A percentile compares a stretch with the other conserved stretches of the same genome.
These are phyloP conservation scores for Trichoderma harzianum DNA, from an alignment of 2,329 filamentous ascomycete species.

Conservation along the genomic window DNA sequence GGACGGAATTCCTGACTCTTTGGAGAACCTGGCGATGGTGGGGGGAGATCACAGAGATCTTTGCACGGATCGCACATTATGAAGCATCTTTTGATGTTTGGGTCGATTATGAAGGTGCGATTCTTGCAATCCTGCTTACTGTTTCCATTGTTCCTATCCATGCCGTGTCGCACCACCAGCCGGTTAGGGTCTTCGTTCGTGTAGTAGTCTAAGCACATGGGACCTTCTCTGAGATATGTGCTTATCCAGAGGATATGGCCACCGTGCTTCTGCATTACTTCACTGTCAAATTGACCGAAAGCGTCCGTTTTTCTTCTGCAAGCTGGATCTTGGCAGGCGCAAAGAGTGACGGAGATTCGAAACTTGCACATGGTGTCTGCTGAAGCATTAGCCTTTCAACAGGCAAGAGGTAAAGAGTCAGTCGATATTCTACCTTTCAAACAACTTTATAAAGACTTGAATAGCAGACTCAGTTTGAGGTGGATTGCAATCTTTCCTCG, in stretches of 20 bases:
- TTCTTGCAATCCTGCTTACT: slow-evolving; percentile 20
- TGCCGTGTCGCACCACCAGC: slow-evolving; percentile 16
- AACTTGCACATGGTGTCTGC: background rate
- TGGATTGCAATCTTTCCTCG: too few relatives aligned
- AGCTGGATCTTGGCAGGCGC: background rate
- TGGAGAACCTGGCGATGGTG: background rate
- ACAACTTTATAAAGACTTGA: background rate
- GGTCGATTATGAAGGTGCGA: background rate
- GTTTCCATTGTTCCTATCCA: slow-evolving; percentile 18
- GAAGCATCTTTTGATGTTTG: background rate
- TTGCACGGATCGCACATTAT: background rate
- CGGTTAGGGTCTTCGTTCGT: slow-evolving; percentile 16
- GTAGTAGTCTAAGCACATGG: slow-evolving; percentile 16
- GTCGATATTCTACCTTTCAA: background rate
- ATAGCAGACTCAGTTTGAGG: too few relatives aligned
- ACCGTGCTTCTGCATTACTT: slow-evolving; percentile 3
- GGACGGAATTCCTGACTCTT: background rate
- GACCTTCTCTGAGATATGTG: slow-evolving; percentile 5
- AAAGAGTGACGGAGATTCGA: background rate
- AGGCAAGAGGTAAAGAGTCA: background rate
- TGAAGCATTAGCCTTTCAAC: background rate
- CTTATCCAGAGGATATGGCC: slow-evolving; percentile 9
- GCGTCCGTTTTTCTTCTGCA: background rate
- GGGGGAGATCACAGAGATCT: background rate
- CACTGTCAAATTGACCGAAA: background rate